phyloP scores from a whole-genome alignment of 441 rosid species.

The Pelargonium australe region DNA sequence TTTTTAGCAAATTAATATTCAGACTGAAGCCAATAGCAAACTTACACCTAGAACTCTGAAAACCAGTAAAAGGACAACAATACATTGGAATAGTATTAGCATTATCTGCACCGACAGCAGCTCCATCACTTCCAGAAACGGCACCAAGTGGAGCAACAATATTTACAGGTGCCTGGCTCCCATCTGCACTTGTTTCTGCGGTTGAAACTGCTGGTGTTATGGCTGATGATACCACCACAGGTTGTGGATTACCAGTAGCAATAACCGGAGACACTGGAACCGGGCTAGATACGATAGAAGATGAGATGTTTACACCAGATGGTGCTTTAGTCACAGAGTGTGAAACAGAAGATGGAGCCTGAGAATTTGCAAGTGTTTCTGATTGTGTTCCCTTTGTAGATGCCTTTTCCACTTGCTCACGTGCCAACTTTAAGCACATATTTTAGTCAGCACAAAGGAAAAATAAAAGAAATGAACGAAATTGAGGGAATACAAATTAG shows the following conservation, averaged over 20 bases:
- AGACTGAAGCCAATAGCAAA: slow-evolving; percentile 19
- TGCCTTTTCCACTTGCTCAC: slow-evolving; percentile 47
- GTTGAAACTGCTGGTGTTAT: slow-evolving; percentile 33
- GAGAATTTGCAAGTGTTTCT: slow-evolving; percentile 29
- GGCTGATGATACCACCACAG: slow-evolving; percentile 26
- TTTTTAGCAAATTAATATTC: slow-evolving; percentile 20
- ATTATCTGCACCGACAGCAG: slow-evolving; percentile 26
- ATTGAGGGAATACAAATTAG: slow-evolving; percentile 8
- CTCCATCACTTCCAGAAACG: slow-evolving; percentile 32
- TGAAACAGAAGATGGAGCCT: slow-evolving; percentile 26
- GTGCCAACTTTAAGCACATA: slow-evolving; percentile 44
- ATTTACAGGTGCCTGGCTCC: slow-evolving; percentile 26
- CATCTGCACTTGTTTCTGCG: slow-evolving; percentile 26
- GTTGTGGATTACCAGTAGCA: slow-evolving; percentile 27
- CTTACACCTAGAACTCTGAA: slow-evolving; percentile 11
- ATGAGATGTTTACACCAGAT: slow-evolving; percentile 34
- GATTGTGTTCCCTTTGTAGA: slow-evolving; percentile 31
- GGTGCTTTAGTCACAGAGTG: slow-evolving; percentile 29
- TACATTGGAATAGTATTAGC: slow-evolving; percentile 40
- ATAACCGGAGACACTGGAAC: slow-evolving; percentile 30
- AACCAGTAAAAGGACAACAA: slow-evolving; percentile 27
- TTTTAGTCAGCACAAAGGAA: slow-evolving; percentile 15
- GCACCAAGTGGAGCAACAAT: slow-evolving; percentile 23
- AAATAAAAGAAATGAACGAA: slow-evolving; percentile 11
- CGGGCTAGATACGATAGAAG: slow-evolving; percentile 37